Percentiles rank a stretch among this genome's conserved stretches.
These are phyloP conservation scores for Monosiga brevicollis DNA, from an alignment of 78 protist genomes.

Conservation along the genomic window DNA sequence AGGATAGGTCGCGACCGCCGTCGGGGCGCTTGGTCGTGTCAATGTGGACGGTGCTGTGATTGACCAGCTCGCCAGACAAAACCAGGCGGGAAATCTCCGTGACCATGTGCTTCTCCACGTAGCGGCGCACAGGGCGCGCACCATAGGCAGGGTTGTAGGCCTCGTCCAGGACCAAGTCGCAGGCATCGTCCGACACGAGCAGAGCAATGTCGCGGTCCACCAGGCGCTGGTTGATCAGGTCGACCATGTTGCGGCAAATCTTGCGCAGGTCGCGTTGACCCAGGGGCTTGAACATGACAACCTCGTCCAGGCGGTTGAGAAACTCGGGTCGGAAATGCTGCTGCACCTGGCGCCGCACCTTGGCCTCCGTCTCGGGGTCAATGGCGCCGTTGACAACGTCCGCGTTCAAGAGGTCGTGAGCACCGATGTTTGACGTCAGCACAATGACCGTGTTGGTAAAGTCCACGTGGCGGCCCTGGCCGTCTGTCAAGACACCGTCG, in stretches of 20 bases:
- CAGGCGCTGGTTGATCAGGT: conserved; percentile 68
- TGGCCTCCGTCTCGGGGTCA: conserved; percentile 8
- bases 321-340: conserved; percentile 90
- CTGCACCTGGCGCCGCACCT: conserved; percentile 58
- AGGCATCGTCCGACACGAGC: background rate
- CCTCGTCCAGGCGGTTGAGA: conserved; percentile 93
- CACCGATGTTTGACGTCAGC: conserved; percentile 87
- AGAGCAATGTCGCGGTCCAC: conserved; percentile 46
- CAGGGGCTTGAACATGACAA: conserved; percentile 76
- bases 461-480: conserved; percentile 89
- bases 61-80: background rate
- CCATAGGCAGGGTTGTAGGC: conserved; percentile 67
- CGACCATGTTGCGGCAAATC: conserved; percentile 31
- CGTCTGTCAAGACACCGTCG: conserved; percentile 96
- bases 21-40: background rate
- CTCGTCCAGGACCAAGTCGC: background rate
- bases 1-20: background rate
- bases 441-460: conserved; percentile 82
- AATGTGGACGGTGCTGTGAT: background rate
- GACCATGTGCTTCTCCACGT: conserved; percentile 72
- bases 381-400: conserved; percentile 13
- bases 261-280: conserved; percentile 19
- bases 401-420: conserved; percentile 45
- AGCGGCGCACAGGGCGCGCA: conserved; percentile 90
- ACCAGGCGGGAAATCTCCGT: conserved; percentile 56